These are phyloP conservation scores for Mortierella claussenii DNA, from an alignment of 192 early-diverging fungal species.

Conservation along the genomic window DNA sequence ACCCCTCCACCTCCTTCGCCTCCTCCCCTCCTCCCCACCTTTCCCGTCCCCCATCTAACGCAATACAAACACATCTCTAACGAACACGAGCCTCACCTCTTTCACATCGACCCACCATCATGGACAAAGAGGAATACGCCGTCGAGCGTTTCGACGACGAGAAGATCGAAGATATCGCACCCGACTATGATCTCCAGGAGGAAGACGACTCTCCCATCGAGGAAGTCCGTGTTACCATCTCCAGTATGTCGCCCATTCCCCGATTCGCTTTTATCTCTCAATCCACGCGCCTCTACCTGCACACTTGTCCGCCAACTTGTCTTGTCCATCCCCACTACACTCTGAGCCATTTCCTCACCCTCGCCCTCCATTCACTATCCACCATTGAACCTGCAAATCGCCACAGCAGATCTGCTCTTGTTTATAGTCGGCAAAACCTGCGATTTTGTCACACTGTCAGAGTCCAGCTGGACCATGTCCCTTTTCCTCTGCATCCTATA, in stretches of 20 bases:
- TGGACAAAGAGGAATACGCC: constrained; percentile 33
- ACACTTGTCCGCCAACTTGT: background rate
- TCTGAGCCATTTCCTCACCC: background rate
- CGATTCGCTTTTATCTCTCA: no score
- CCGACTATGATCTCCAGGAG: constrained; percentile 35
- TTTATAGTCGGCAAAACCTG: no score
- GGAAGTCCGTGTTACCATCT: constrained; percentile 59
- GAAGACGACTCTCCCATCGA: constrained; percentile 59
- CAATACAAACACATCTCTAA: background rate
- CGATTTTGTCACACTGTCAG: no score
- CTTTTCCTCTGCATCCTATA: no score
- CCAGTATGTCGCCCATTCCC: constrained; percentile 35
- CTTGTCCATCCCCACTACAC: background rate
- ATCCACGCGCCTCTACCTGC: no score
- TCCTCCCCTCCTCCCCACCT: background rate
- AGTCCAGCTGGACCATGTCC: no score
- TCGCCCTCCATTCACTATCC: background rate
- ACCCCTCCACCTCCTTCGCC: background rate
- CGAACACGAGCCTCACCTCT: no score
- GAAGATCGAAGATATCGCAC: constrained; percentile 26
- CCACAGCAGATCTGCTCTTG: no score
- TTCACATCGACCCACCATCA: no score
- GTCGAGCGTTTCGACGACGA: constrained; percentile 37
- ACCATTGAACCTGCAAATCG: no score
- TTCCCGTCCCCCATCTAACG: background rate